phyloP scores from a whole-genome alignment of 169 alveolate genomes.

The Plasmodium gallinaceum region DNA sequence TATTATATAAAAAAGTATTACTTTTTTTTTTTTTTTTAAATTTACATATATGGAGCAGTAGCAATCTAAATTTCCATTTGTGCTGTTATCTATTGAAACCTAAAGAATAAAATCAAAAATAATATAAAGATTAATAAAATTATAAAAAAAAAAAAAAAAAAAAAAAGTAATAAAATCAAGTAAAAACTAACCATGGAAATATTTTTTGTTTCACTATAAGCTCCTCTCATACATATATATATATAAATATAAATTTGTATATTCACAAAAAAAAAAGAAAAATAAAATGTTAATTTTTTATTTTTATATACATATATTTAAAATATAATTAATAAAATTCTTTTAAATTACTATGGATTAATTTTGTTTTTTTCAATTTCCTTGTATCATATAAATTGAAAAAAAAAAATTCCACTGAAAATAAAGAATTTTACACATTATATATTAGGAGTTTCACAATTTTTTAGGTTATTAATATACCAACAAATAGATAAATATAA shows the following conservation, averaged over 20 bases:
- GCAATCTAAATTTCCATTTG: neutral
- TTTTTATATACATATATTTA: no score
- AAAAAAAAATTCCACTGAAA: no score
- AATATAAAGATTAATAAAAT: no score
- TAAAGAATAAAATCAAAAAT: neutral
- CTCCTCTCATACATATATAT: conserved; percentile 50
- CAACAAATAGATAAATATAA: no score
- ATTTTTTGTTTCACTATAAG: neutral
- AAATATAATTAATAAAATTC: no score
- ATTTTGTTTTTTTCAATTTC: no score
- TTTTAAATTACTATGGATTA: no score
- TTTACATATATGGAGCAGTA: conserved; percentile 2
- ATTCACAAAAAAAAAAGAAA: neutral
- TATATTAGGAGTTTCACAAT: no score
- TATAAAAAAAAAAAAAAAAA: neutral
- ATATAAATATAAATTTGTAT: neutral
- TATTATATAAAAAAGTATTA: neutral
- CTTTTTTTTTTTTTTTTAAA: neutral
- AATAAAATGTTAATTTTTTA: no score
- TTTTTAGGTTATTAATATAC: no score
- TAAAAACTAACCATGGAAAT: conserved; percentile 48
- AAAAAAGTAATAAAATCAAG: neutral
- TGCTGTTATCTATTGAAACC: conserved; percentile 10
- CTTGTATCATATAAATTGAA: no score
- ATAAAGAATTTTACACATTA: no score